Base-by-base conservation (phyloP, 2,329 filamentous ascomycete genomes). In the Pestalotiopsis sp. region DNA sequence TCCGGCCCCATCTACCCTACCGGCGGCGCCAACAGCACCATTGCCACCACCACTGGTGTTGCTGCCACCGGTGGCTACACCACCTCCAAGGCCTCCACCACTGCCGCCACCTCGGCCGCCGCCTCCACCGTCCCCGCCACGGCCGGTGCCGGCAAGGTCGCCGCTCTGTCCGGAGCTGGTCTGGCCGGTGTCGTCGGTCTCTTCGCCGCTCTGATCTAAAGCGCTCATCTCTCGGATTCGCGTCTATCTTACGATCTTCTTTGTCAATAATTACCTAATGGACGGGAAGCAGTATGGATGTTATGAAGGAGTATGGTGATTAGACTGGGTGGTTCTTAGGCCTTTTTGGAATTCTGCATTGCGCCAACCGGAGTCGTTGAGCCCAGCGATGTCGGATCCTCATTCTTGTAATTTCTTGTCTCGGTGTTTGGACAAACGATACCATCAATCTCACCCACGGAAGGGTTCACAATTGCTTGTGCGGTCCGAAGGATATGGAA, bases 121-220 rank as follows among this genome's bases (percentile, higher is more conserved):
- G 67, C 72, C 67, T 72, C 80, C 71, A 73, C 76, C 71, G 66
- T 78, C 66, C 78, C 84, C 72, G 80, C 84, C 73, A 85, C 86
- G 67, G 85, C 84, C 71, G 85, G 83, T 80, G 88, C 86, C 71
- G 85, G 81, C 82, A 87, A 86, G 83, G 80, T 80, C 71, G 83
- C 84, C 72, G 85, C 81, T 75, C 78, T 88, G 74, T 88, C 87
- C 56, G 88, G 86, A 71, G 88, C 85, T 69, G 86, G 82, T 73
- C 85, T 90, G 73, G 88, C 86, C 73, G 88, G 85, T 83, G 78
- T 89, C 73, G 81, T 89, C 78, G 88, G 85, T 76, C 77, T 89
- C 44, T 52, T 52, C 70, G 87, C 85, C 76, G 87, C 86, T 78
- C 81, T 69, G 40, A 20, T 67, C 40, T 59, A 68, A 67, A 60